Evolutionary conservation across 2,329 filamentous ascomycete genomes (phyloP).

Genomic region (Fusarium tjaetaba): DNA sequence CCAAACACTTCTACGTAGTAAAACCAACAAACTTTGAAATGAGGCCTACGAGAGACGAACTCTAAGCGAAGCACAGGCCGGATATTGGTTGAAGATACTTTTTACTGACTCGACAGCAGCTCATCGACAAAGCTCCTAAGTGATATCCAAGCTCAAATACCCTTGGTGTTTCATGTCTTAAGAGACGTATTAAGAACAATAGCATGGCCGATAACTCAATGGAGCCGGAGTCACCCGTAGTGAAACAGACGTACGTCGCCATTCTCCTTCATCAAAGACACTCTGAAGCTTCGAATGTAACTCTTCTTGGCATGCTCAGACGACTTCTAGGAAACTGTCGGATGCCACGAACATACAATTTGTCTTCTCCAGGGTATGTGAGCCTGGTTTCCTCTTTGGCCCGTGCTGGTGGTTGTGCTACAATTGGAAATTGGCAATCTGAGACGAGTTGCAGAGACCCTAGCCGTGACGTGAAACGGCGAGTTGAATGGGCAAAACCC

Average conservation of each 20-base stretch:
- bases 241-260: conserved; percentile 13
- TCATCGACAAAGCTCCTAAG: neutral
- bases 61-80: conserved; percentile 11
- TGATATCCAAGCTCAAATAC: neutral
- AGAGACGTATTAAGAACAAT: conserved; percentile 21
- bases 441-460: conserved; percentile 36
- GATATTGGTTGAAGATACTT: conserved; percentile 3
- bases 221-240: conserved; percentile 17
- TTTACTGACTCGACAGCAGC: neutral
- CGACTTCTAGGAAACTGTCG: conserved; percentile 1
- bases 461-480: conserved; percentile 37
- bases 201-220: conserved; percentile 31
- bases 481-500: conserved; percentile 21
- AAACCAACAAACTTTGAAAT: neutral
- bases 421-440: conserved; percentile 43
- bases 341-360: neutral
- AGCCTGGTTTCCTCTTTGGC: conserved; percentile 3
- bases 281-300: conserved; percentile 4
- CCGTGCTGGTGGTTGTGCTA: conserved; percentile 20
- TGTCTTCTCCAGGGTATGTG: conserved; percentile 13
- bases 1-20: neutral
- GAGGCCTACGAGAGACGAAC: neutral
- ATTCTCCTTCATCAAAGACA: conserved; percentile 3
- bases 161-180: conserved; percentile 32
- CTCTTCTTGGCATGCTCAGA: conserved; percentile 8